phyloP scores from a whole-genome alignment of 306 rosid genomes.

The Pachyrhizus erosus region DNA sequence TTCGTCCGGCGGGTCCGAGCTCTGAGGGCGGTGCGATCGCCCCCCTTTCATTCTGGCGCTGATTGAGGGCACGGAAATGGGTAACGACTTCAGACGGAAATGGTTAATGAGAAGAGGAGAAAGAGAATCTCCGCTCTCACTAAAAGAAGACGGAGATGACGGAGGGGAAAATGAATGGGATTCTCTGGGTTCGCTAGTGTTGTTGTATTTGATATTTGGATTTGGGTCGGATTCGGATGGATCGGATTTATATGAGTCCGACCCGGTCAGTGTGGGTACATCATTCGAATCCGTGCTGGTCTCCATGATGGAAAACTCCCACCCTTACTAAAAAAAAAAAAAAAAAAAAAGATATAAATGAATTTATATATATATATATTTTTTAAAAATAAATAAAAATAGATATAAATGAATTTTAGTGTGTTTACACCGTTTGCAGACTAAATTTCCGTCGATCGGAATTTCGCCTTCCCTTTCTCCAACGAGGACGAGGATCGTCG shows the following conservation, averaged over 20 bases:
- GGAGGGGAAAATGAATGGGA: not conserved
- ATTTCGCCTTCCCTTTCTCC: no score
- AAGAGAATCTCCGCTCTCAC: not conserved
- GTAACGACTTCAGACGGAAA: no score
- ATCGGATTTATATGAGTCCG: not conserved
- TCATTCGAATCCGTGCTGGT: not conserved
- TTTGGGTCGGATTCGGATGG: not conserved
- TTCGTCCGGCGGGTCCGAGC: slow-evolving; percentile 87
- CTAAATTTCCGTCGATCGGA: no score
- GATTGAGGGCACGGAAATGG: not conserved
- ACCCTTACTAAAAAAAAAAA: no score
- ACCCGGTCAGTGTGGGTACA: not conserved
- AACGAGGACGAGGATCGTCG: no score
- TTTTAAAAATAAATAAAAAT: no score
- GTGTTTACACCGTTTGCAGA: no score
- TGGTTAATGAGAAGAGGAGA: not conserved
- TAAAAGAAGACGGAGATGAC: not conserved
- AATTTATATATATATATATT: no score
- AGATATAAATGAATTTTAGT: no score
- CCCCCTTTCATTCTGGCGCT: slow-evolving; percentile 76
- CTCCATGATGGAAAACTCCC: not conserved
- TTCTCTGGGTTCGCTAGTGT: not conserved
- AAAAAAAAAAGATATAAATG: no score
- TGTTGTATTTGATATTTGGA: not conserved
- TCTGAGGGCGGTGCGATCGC: slow-evolving; percentile 90